Conservation (phyloP, 176 grass and related monocot genomes). For the Poa pratensis region DNA sequence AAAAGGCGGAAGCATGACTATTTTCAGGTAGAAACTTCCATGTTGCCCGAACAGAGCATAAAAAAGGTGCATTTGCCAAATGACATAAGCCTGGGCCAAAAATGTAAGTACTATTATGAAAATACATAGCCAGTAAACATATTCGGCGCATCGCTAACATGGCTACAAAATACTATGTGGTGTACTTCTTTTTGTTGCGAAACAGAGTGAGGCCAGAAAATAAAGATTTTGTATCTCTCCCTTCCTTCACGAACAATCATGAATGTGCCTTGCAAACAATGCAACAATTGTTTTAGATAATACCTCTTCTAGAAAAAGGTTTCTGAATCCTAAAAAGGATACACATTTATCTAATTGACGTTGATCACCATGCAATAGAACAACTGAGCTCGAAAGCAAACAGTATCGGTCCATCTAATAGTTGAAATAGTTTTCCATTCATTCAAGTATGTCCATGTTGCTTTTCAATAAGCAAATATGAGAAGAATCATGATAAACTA, state of each 20-base stretch:
- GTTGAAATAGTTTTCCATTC: not conserved
- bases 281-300: not conserved
- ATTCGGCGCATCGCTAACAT: not conserved
- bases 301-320: not conserved
- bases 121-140: conserved; percentile 5
- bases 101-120: not conserved
- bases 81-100: not conserved
- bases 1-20: not conserved
- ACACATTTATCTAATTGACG: conserved; percentile 9
- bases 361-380: not conserved
- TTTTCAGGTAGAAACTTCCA: conserved; percentile 20
- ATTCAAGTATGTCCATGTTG: not conserved
- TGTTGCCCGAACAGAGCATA: not conserved
- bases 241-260: conserved; percentile 5
- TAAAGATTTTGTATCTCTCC: not conserved
- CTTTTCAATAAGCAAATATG: conserved; percentile 29
- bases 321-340: conserved; percentile 6
- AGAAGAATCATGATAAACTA: conserved; percentile 27
- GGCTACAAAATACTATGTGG: not conserved
- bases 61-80: not conserved
- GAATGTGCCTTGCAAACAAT: not conserved
- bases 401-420: not conserved
- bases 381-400: not conserved
- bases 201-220: not conserved
- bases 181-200: not conserved